Evolutionary conservation across 1,139 yeast species (phyloP), one percentile per base, ranked within the genome.

Genomic region (Yamadazyma sp.): DNA sequence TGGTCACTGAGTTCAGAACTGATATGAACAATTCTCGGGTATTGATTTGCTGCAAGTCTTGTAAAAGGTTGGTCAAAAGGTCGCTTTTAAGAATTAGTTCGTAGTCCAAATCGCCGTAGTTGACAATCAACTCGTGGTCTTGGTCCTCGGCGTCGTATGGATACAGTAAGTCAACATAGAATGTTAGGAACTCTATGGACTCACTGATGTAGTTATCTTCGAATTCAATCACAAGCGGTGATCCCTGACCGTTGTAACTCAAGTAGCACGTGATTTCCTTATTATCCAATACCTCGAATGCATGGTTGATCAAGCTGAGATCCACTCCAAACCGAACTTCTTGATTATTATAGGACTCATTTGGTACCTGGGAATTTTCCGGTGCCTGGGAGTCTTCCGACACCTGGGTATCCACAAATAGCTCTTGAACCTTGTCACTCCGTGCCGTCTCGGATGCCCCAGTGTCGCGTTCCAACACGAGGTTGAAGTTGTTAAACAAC

Each of bases 191-290:
- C 50, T 85, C 90, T 45, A 88, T 80, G 41, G 78, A 70, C 50
- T 88, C 95, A 29, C 82, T 76, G 47, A 87, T 78, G 36, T 72
- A 59, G 2, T 76, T 71, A 54, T 86, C 95, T 51, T 84, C 89
- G 57, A 86, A 86, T 18, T 81, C 82, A 16, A 87, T 59, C 1
- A 79, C 68, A 40, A 88, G 76, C 0, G 94, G 90, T 6, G 69
- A 54, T 0, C 94, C 94, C 11, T 69, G 69, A 0, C 87, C 78
- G 24, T 55, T 55, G 47, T 70, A 70, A n/a, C 59, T 59, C n/a
- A 70, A 43, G 42, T 60, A 67, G 49, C 76, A 70, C 6, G 58
- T 54, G 11, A 61, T 56, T 20, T 50, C 45, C 12, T 47, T 40
- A 1, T 33, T 31, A 2, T 34, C 32, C 11, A 44, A 27, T 5